A percentile compares a stretch with the other conserved stretches of the same genome.
These are phyloP conservation scores for Pythium utonaiense DNA, from an alignment of 352 stramenopile species.

Conservation along the genomic window DNA sequence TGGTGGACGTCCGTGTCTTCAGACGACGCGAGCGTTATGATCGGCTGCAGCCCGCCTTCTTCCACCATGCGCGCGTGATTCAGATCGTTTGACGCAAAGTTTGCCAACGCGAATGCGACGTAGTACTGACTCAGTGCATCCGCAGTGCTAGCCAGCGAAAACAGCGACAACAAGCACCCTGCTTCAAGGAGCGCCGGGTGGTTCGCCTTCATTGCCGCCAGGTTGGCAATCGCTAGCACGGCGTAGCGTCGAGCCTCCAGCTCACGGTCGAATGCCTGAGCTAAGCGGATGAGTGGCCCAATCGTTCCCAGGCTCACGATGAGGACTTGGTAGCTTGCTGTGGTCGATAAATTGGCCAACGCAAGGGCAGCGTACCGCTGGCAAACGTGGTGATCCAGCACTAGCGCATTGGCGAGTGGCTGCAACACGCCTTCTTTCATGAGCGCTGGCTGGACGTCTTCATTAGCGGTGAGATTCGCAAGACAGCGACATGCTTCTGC, in stretches of 20 bases:
- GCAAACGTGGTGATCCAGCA: slow-evolving; percentile 89
- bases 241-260: slow-evolving; percentile 93
- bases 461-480: slow-evolving; percentile 94
- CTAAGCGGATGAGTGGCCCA: slow-evolving; percentile 85
- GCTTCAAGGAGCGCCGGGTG: slow-evolving; percentile 92
- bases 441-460: slow-evolving; percentile 88
- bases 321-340: slow-evolving; percentile 91
- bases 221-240: slow-evolving; percentile 93
- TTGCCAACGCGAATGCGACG: slow-evolving; percentile 92
- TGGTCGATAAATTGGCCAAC: slow-evolving; percentile 94
- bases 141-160: slow-evolving; percentile 91
- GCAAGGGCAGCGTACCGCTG: slow-evolving; percentile 91
- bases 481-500: slow-evolving; percentile 91
- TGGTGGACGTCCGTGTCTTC: slow-evolving; percentile 93
- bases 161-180: slow-evolving; percentile 89
- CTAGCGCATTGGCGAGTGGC: slow-evolving; percentile 87
- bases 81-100: slow-evolving; percentile 90
- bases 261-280: slow-evolving; percentile 85
- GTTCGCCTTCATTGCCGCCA: slow-evolving; percentile 94
- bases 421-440: slow-evolving; percentile 91
- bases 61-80: slow-evolving; percentile 95
- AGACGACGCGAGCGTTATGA: slow-evolving; percentile 92
- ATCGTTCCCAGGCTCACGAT: slow-evolving; percentile 94
- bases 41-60: slow-evolving; percentile 93
- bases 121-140: slow-evolving; percentile 95